Evolutionary conservation across 352 stramenopile species (phyloP).

Genomic region (Pythium grandisporangium): DNA sequence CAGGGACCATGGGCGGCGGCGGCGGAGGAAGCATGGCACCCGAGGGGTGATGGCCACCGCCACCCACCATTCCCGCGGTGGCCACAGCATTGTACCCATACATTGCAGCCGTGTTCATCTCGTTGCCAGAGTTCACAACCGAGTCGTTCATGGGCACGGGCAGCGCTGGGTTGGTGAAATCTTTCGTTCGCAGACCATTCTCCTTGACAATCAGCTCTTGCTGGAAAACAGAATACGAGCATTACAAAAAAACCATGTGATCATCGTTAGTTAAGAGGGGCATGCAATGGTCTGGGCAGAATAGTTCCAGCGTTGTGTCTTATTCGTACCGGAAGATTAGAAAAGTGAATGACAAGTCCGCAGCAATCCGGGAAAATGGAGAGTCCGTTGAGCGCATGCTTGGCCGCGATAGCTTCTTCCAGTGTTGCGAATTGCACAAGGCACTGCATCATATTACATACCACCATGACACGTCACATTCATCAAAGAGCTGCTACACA

Average conservation of each 20-base stretch:
- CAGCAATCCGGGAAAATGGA: constrained; percentile 56
- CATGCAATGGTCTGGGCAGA: too few relatives aligned
- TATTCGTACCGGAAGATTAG: constrained; percentile 39
- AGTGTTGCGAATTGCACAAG: constrained; percentile 39
- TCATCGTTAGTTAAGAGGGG: too few relatives aligned
- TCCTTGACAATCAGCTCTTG: constrained; percentile 61
- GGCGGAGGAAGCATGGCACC: constrained; percentile 3
- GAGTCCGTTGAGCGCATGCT: constrained; percentile 35
- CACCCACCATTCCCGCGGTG: constrained; percentile 8
- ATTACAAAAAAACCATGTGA: too few relatives aligned
- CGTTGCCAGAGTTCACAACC: constrained; percentile 15
- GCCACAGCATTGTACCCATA: constrained; percentile 11
- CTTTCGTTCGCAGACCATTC: constrained; percentile 35
- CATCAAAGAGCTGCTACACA: too few relatives aligned
- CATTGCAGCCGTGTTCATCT: constrained; percentile 7
- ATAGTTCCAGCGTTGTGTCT: too few relatives aligned
- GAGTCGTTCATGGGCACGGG: constrained; percentile 17
- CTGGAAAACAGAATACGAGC: constrained; percentile 3
- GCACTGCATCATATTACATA: too few relatives aligned
- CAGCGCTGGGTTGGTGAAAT: constrained; percentile 36
- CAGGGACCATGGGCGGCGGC: constrained; percentile 6
- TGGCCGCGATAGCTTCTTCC: constrained; percentile 30
- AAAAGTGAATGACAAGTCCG: constrained; percentile 48
- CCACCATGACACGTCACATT: too few relatives aligned
- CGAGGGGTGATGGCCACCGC: constrained; percentile 1